Base-by-base conservation (phyloP, 768 basidiomycete genomes). In the Lactarius trivialis region DNA sequence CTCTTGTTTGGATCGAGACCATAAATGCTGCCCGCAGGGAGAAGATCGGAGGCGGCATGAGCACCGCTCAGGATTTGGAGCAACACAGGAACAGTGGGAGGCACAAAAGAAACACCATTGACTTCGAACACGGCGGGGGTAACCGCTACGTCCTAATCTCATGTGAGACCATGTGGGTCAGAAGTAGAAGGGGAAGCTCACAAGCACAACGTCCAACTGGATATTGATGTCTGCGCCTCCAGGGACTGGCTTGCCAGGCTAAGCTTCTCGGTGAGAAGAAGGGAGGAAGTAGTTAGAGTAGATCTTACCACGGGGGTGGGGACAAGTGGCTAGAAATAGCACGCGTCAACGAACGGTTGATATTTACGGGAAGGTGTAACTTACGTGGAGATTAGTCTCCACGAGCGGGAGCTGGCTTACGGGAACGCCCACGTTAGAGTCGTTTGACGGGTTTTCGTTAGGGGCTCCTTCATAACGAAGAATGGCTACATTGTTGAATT, bases 141-240 rank as follows among this genome's bases (percentile, higher is more conserved):
- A 4, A 15, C 0, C n/a, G 2, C 19, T 21, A 4, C 0, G 5
- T 17, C 12, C 45, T 48, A 14, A 24, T 48, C 12, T 48, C 21
- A 21, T 24, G 45, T 48, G 45, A 48, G 24, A 48, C 21, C 12
- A 24, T 3, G 45, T 7, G 45, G 2, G 24, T 48, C 45, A 24
- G 21, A 48, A 36, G 33, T 36, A 34, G 33, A 34, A 33, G 4
- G n/a, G 4, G 14, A 34, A 54, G 33, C 52, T 54, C 33, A 54
- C 52, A 34, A 54, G 33, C 52, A 36, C 52, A 5, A 54, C 52
- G 12, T 54, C n/a, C 52, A 54, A 34, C 19, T n/a, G 8, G 33
- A 54, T 54, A 24, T 33, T 54, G n/a, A 54, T 54, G 33, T 54
- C 52, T 14, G 52, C 52, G 21, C 52, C 52, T 21, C 52, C 52